Evolutionary conservation across 345 rosid species (phyloP).

Genomic region (Dimocarpus longan): DNA sequence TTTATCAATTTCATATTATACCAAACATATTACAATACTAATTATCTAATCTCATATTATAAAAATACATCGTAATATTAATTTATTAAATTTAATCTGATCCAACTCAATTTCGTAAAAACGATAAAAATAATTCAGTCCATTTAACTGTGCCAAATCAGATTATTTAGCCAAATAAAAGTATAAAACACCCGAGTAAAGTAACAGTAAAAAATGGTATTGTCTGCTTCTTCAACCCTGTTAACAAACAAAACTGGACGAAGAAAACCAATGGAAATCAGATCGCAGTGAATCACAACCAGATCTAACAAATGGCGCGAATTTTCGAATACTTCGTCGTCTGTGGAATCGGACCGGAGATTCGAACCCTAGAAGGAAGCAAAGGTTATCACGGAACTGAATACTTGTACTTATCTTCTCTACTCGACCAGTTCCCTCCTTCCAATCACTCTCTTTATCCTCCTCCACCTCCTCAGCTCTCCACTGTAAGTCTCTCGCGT

Average conservation of each 20-base stretch:
- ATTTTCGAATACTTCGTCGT: constrained; percentile 95
- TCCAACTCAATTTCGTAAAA: no score
- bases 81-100: no score
- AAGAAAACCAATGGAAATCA: background rate
- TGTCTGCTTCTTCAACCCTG: background rate
- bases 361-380: constrained; percentile 81
- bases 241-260: background rate
- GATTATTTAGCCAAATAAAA: background rate
- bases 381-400: constrained; percentile 80
- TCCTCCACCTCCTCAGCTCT: constrained; percentile 94
- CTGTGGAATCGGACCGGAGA: constrained; percentile 93
- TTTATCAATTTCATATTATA: no score
- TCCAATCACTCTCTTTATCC: constrained; percentile 69
- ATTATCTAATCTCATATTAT: no score
- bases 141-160: no score
- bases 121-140: no score
- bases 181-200: background rate
- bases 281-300: background rate
- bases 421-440: constrained; percentile 87
- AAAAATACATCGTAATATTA: no score
- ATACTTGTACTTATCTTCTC: constrained; percentile 63
- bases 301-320: constrained; percentile 47
- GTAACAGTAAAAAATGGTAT: background rate
- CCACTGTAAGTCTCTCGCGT: constrained; percentile 55
- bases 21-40: no score